Percentiles rank a stretch among this genome's conserved stretches.
phyloP scores from a whole-genome alignment of 208 protist species.

The Leishmania amazonensis region DNA sequence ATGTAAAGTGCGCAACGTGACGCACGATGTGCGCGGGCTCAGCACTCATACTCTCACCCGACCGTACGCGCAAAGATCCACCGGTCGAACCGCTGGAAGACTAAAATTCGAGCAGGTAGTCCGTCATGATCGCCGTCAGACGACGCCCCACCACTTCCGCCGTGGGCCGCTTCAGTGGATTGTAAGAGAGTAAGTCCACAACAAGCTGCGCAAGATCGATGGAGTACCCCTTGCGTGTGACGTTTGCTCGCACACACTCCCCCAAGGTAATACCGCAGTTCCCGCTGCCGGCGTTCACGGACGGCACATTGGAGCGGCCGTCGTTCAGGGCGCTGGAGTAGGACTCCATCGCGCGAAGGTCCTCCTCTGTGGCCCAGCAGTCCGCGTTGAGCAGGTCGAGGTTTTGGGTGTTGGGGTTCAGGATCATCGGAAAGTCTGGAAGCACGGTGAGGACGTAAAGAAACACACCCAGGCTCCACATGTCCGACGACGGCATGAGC shows the following conservation, averaged over 20 bases:
- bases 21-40: background rate
- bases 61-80: background rate
- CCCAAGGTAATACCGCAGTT: constrained; percentile 33
- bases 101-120: constrained; percentile 28
- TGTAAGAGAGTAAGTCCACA: constrained; percentile 57
- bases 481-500: constrained; percentile 76
- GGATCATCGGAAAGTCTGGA: constrained; percentile 78
- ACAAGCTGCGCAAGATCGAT: constrained; percentile 48
- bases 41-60: background rate
- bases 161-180: constrained; percentile 55
- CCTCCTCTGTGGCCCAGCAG: constrained; percentile 58
- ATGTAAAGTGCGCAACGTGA: background rate
- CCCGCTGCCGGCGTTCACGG: background rate
- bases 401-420: constrained; percentile 51
- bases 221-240: constrained; percentile 57
- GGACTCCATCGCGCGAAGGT: constrained; percentile 36
- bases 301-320: constrained; percentile 2
- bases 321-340: constrained; percentile 34
- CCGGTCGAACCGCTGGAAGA: no score
- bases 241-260: constrained; percentile 45
- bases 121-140: constrained; percentile 64
- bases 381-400: constrained; percentile 60
- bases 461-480: constrained; percentile 83
- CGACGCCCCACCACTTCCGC: constrained; percentile 36
- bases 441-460: constrained; percentile 76